Evolutionary conservation across 2,329 filamentous ascomycete species (phyloP).

Genomic region (Botrytis hyacinthi): DNA sequence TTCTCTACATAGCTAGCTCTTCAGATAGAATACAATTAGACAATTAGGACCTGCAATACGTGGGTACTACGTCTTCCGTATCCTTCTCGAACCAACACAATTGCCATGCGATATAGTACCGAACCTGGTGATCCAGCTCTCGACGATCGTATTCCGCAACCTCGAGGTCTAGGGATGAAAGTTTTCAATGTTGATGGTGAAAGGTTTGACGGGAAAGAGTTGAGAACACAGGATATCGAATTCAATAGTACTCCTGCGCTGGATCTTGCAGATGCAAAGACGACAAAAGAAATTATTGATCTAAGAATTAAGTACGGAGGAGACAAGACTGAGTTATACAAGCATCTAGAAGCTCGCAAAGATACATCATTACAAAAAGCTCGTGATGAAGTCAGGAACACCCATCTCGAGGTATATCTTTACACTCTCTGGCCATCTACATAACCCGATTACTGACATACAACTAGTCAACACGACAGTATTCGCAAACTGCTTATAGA

Average conservation of each 20-base stretch:
- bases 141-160: conserved; percentile 45
- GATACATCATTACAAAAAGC: conserved; percentile 44
- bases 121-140: conserved; percentile 43
- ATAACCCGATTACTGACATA: conserved; percentile 34
- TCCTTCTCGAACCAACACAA: too few species aligned
- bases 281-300: conserved; percentile 45
- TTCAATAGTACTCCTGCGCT: conserved; percentile 50
- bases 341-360: conserved; percentile 42
- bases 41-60: too few species aligned
- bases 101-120: conserved; percentile 42
- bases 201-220: conserved; percentile 42
- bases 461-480: conserved; percentile 41
- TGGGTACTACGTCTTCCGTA: too few species aligned
- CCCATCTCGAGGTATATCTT: not conserved
- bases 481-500: conserved; percentile 49
- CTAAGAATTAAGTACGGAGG: conserved; percentile 43
- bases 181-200: conserved; percentile 48
- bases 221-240: conserved; percentile 44
- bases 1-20: too few species aligned
- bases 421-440: not conserved
- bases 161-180: conserved; percentile 50
- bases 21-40: too few species aligned
- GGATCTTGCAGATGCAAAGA: conserved; percentile 47
- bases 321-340: conserved; percentile 43
- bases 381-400: conserved; percentile 42